phyloP scores from a whole-genome alignment of 768 basidiomycete genomes.

The Auricularia cornea region DNA sequence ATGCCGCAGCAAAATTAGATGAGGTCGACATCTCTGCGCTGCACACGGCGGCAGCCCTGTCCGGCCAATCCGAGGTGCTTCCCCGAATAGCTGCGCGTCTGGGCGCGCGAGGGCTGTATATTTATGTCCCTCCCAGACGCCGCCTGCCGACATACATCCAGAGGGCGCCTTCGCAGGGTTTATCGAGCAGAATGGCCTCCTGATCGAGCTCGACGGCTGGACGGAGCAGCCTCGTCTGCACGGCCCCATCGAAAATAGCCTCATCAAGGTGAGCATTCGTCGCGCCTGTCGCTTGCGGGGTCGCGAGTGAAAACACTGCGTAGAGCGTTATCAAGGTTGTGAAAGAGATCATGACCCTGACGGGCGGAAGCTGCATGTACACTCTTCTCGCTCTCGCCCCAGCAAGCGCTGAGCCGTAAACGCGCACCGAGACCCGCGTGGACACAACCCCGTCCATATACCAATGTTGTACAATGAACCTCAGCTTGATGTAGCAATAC shows the following conservation, averaged over 20 bases:
- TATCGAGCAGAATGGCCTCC: not conserved
- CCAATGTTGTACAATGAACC: not conserved
- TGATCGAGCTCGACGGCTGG: conserved; percentile 5
- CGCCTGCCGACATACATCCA: not conserved
- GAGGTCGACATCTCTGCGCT: not conserved
- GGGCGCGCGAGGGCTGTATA: no score
- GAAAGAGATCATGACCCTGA: not conserved
- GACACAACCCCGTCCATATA: no score
- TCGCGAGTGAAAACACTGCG: not conserved
- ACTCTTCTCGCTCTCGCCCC: not conserved
- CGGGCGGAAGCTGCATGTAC: not conserved
- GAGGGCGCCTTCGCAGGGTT: conserved; percentile 1
- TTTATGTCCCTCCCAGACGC: not conserved
- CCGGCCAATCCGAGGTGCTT: conserved; percentile 2
- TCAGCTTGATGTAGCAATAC: no score
- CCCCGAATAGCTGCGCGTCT: no score
- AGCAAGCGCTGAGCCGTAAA: not conserved
- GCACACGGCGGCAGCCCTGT: not conserved
- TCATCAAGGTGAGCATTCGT: not conserved
- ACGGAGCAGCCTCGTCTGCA: not conserved
- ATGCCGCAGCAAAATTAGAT: not conserved
- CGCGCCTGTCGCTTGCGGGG: not conserved
- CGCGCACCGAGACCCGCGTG: not conserved
- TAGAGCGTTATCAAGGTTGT: conserved; percentile 2
- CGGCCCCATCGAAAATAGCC: not conserved